These are phyloP conservation scores for Penicillium subrubescens DNA, from an alignment of 495 filamentous ascomycete species.

Conservation along the genomic window DNA sequence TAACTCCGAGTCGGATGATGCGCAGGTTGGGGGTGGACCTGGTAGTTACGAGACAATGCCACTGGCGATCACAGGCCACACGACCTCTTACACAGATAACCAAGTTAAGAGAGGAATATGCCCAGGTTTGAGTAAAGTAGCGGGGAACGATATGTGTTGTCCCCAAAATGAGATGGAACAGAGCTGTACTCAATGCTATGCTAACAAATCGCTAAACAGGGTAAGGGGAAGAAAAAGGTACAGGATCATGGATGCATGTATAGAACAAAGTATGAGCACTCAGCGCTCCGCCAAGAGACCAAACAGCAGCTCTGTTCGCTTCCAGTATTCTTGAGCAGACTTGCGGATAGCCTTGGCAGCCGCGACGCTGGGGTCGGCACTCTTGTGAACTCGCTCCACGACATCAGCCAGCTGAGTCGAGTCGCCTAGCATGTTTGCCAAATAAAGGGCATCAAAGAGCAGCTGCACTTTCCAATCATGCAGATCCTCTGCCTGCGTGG, in stretches of 20 bases:
- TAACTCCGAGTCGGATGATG: background rate
- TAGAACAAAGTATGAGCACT: background rate
- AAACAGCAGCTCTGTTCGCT: conserved; percentile 76
- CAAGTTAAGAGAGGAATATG: background rate
- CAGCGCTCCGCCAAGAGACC: conserved; percentile 48
- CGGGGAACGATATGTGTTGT: background rate
- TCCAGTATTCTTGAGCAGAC: conserved; percentile 73
- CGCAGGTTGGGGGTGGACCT: background rate
- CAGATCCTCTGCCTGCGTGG: conserved; percentile 17
- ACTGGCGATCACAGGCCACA: background rate
- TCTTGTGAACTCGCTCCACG: conserved; percentile 47
- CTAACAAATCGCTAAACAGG: background rate
- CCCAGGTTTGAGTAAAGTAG: background rate
- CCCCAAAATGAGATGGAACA: background rate
- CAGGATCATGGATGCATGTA: background rate
- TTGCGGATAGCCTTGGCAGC: conserved; percentile 55
- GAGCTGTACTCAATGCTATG: background rate
- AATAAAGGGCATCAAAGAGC: conserved; percentile 75
- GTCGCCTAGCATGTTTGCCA: conserved; percentile 51
- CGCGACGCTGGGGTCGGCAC: conserved; percentile 46
- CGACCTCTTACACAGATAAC: background rate
- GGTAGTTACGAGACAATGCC: background rate
- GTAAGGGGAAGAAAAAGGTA: background rate
- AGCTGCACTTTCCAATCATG: conserved; percentile 68
- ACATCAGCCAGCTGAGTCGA: conserved; percentile 47